These are phyloP conservation scores for Infundibulicybe gibba DNA, from an alignment of 768 basidiomycete genomes.

Conservation along the genomic window DNA sequence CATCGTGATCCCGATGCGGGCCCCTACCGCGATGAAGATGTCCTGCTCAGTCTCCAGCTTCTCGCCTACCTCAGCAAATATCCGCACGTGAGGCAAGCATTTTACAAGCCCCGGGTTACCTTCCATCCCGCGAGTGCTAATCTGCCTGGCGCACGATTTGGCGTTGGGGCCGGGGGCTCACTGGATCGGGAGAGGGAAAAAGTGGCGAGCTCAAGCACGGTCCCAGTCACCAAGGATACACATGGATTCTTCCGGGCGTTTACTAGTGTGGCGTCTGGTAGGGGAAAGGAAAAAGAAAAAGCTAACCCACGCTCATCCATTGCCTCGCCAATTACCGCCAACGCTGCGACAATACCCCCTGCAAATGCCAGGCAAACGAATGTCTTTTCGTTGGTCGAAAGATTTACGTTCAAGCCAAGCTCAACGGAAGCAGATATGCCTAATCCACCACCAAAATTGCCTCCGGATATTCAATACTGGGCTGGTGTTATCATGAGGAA, in stretches of 20 bases:
- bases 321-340: neutral
- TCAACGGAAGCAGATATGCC: conserved; percentile 72
- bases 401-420: conserved; percentile 93
- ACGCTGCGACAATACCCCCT: conserved; percentile 11
- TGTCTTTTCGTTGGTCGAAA: conserved; percentile 93
- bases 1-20: conserved; percentile 36
- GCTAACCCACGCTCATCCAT: conserved; percentile 20
- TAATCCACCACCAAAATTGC: conserved; percentile 67
- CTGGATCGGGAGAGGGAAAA: conserved; percentile 21
- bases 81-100: conserved; percentile 93
- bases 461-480: conserved; percentile 96
- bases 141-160: conserved; percentile 25
- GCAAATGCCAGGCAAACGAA: conserved; percentile 62
- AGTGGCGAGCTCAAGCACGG: neutral
- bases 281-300: conserved; percentile 41
- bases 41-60: conserved; percentile 85
- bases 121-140: conserved; percentile 73
- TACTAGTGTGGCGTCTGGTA: conserved; percentile 27
- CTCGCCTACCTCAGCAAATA: conserved; percentile 97
- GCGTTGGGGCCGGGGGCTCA: conserved; percentile 4
- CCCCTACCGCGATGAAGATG: conserved; percentile 92
- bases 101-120: conserved; percentile 84
- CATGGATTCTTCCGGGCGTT: conserved; percentile 45
- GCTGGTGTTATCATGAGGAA: conserved; percentile 99
- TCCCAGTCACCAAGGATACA: conserved; percentile 5